Base-by-base conservation (phyloP, 2,329 filamentous ascomycete genomes). In the Colletotrichum sp. region DNA sequence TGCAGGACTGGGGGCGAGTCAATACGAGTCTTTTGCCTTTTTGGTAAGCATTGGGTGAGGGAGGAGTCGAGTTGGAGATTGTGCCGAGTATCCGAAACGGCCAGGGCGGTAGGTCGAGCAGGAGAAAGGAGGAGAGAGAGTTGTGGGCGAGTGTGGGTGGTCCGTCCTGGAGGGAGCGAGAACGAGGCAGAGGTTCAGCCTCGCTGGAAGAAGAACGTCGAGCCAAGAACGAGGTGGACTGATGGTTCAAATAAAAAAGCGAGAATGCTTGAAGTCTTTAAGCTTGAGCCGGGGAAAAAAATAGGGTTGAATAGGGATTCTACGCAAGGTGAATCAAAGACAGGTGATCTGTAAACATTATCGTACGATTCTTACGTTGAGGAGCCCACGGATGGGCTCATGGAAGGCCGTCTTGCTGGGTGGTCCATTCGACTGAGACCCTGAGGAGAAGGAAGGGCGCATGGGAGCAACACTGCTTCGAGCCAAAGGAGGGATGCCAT, bases 331-430 rank as follows among this genome's bases (percentile, higher is more conserved):
- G 56, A 71, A 71, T 67, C 75, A 77, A 71, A 43, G 72, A 77
- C 75, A 75, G 75, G 62, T 75, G 75, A 77, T 77, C 72, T 72
- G 62, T 75, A 75, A 77, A 77, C 75, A 77, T 39, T 32, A 71
- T 77, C 75, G 75, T 77, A 77, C 75, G 75, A 77, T 58, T 77
- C 48, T 75, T 72, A 75, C 67, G 67, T 72, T 27, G 43, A 69
- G 66, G 75, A 43, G 36, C 55, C 39, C 68, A 65, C 62, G 68
- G 67, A 75, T 77, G 75, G 75, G 43, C 67, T 68, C 72, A 77
- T 77, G 62, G 66, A 71, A 66, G 68, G 36, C 43, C 66, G 39
- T 68, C 43, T 73, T 73, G 70, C 73, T 75, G 43, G 70, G 73
- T 73, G 64, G 64, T 73, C 69, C 58, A 70, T 43, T 39, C 64